These are phyloP conservation scores for Polyporus arcularius DNA, from an alignment of 768 basidiomycete species.

Conservation along the genomic window DNA sequence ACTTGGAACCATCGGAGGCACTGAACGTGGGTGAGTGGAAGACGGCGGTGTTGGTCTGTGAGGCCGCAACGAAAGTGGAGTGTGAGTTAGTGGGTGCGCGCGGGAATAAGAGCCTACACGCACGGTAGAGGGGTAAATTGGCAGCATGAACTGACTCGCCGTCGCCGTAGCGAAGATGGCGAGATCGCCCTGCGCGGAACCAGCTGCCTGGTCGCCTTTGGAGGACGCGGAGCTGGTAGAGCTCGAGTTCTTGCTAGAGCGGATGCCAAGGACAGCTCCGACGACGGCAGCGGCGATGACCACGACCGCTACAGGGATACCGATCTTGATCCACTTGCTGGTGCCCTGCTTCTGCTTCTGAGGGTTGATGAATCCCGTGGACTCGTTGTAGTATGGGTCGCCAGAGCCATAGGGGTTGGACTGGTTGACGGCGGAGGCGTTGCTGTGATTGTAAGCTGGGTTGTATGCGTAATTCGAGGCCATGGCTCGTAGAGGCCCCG, in stretches of 20 bases:
- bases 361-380: conserved; percentile 69
- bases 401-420: conserved; percentile 56
- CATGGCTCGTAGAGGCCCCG: conserved; percentile 32
- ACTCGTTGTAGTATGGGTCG: conserved; percentile 69
- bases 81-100: conserved; percentile 2
- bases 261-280: conserved; percentile 80
- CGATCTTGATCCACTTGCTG: conserved; percentile 78
- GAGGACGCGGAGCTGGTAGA: conserved; percentile 24
- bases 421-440: conserved; percentile 13
- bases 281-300: conserved; percentile 68
- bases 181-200: conserved; percentile 57
- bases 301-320: conserved; percentile 63
- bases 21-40: conserved; percentile 75
- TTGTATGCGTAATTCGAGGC: conserved; percentile 38
- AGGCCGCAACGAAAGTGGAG: background rate
- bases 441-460: conserved; percentile 21
- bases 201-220: conserved; percentile 28
- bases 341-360: conserved; percentile 44
- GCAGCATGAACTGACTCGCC: conserved; percentile 75
- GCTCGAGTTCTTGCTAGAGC: conserved; percentile 42
- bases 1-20: conserved; percentile 45
- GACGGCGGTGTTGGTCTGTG: conserved; percentile 72
- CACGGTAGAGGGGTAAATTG: conserved; percentile 87
- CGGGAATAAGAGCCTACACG: conserved; percentile 35
- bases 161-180: conserved; percentile 79